These are phyloP conservation scores for Juglanconis oblonga DNA, from an alignment of 2,329 filamentous ascomycete species.

Conservation along the genomic window DNA sequence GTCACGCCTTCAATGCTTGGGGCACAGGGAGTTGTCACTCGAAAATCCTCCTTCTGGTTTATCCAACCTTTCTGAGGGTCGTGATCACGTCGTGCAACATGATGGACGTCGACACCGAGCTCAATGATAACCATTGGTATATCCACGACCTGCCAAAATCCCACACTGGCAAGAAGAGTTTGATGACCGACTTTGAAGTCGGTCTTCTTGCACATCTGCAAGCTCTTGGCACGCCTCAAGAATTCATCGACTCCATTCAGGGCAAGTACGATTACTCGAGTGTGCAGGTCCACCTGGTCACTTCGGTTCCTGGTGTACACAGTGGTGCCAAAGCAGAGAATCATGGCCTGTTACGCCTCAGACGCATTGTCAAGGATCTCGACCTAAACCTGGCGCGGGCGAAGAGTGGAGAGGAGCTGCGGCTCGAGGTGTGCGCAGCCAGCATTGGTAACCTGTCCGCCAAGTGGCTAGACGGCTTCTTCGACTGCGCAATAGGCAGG, in stretches of 20 bases:
- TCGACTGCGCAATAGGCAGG: constrained; percentile 22
- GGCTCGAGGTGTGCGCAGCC: constrained; percentile 23
- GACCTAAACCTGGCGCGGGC: constrained; percentile 15
- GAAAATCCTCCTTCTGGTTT: constrained; percentile 24
- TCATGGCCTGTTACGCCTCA: constrained; percentile 24
- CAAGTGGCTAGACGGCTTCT: constrained; percentile 23
- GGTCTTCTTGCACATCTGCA: constrained; percentile 21
- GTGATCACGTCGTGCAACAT: constrained; percentile 28
- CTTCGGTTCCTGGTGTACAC: constrained; percentile 22
- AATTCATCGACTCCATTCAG: constrained; percentile 21
- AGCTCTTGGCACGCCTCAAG: constrained; percentile 20
- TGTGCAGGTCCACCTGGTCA: constrained; percentile 23
- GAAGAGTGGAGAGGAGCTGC: constrained; percentile 14
- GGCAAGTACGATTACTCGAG: constrained; percentile 24
- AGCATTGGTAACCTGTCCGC: constrained; percentile 23
- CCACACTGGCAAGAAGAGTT: background rate
- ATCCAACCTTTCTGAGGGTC: constrained; percentile 22
- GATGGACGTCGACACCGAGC: constrained; percentile 24
- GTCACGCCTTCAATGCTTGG: constrained; percentile 24
- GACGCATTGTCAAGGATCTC: constrained; percentile 17
- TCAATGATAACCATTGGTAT: constrained; percentile 27
- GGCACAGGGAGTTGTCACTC: constrained; percentile 22
- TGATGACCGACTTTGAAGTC: constrained; percentile 19
- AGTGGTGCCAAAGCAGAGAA: constrained; percentile 21
- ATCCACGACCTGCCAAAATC: constrained; percentile 25